Evolutionary conservation across 345 rosid species (phyloP), one percentile per base, ranked within the genome.

Genomic region (Lagerstroemia speciosa): DNA sequence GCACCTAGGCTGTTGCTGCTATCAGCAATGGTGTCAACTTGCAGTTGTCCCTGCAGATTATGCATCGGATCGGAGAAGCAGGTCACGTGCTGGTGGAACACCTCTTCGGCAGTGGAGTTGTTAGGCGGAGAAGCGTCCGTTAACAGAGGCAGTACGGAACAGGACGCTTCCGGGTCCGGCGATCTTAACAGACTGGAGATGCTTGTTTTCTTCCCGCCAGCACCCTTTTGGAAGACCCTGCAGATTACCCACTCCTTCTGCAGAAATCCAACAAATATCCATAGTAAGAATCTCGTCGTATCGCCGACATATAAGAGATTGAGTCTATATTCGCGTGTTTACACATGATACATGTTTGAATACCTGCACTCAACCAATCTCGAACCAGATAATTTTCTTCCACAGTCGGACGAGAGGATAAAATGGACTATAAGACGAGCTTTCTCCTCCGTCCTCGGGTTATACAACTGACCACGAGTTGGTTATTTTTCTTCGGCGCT

Each of bases 221-320:
- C 29, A 29, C 36, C 22, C 65, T 69, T 69, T 27, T 60, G 65
- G 72, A 69, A 69, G 24, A 69, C 53, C 22, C 72, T 57, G 72
- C 72, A 69, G 27, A 69, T 69, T 22, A 69, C 72, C 72, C 72
- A 69, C 36, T 69, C 72, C 16, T 60, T 69, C 72, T 69, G 72
- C 34, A 24, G 72, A 24, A 14, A 7, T 26, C 43, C 16, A 60
- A 38, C 9, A 24, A 69, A 38, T 5, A 58, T 55, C 12, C 31
- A 58, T 8, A 1, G 27, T 24, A 14, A 34, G 8, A 36, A 16
- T 43, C 19, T 14, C 48, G 19, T 43, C 17, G 19, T 10, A 43
- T 43, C 19, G n/a, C n/a, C n/a, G n/a, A n/a, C n/a, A n/a, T n/a
- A n/a, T n/a, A n/a, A n/a, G n/a, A n/a, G n/a, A n/a, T n/a, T n/a